A percentile compares a stretch with the other conserved stretches of the same genome.
These are phyloP conservation scores for Jamesozyma spencerorum DNA, from an alignment of 805 yeast species.

Conservation along the genomic window DNA sequence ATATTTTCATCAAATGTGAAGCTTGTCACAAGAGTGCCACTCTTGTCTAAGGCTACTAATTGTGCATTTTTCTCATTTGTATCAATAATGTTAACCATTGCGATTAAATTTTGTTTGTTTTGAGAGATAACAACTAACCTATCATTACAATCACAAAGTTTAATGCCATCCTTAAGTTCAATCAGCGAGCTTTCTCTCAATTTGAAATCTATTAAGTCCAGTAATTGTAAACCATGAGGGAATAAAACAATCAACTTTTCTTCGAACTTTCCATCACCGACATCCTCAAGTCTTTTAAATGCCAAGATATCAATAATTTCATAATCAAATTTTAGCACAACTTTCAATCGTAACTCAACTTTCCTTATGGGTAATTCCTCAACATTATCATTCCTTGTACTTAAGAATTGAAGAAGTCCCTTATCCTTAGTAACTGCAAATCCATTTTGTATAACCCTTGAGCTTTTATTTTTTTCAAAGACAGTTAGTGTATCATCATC, in stretches of 20 bases:
- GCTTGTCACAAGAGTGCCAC: constrained; percentile 7
- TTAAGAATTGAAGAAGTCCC: constrained; percentile 21
- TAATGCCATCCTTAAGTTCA: constrained; percentile 14
- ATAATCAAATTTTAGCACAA: constrained; percentile 28
- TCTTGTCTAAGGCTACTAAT: constrained; percentile 6
- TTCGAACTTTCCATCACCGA: constrained; percentile 13
- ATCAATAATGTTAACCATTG: constrained; percentile 7
- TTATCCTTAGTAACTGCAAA: constrained; percentile 24
- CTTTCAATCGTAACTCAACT: constrained; percentile 25
- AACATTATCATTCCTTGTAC: constrained; percentile 9
- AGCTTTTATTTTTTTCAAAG: constrained; percentile 21
- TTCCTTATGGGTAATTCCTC: constrained; percentile 27
- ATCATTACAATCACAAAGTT: constrained; percentile 12
- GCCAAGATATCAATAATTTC: constrained; percentile 22
- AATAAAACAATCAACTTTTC: constrained; percentile 23
- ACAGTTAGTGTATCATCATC: constrained; percentile 26
- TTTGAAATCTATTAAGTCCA: constrained; percentile 22
- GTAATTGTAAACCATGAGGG: constrained; percentile 25
- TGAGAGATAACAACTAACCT: constrained; percentile 17
- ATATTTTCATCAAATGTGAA: constrained; percentile 10
- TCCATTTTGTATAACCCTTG: constrained; percentile 30
- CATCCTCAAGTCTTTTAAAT: constrained; percentile 13
- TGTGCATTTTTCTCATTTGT: constrained; percentile 12
- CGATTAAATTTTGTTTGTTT: constrained; percentile 2
- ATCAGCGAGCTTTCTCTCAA: constrained; percentile 20